Evolutionary conservation across 352 stramenopile species (phyloP).

Genomic region (Globisporangium camurandrum): DNA sequence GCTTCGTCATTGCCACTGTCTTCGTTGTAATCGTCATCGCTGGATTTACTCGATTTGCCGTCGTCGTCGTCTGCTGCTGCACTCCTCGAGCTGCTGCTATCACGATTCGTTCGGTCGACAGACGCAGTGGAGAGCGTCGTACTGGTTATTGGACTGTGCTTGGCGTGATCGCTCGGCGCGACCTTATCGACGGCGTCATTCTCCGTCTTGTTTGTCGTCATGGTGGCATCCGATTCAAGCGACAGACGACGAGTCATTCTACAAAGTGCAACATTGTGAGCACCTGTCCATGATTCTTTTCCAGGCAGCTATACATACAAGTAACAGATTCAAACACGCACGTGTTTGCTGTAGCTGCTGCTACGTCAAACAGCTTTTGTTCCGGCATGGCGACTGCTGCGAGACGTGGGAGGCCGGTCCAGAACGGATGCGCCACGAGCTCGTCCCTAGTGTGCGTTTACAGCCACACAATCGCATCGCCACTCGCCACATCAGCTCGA

Average conservation of each 20-base stretch:
- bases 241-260: neutral
- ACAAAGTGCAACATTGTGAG: neutral
- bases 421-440: slow-evolving; percentile 66
- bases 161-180: neutral
- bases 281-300: too few species aligned
- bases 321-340: neutral
- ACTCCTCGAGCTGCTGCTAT: slow-evolving; percentile 15
- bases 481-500: neutral
- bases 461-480: neutral
- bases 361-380: slow-evolving; percentile 53
- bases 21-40: neutral
- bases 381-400: slow-evolving; percentile 32
- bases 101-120: neutral
- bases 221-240: too few species aligned
- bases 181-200: neutral
- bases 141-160: neutral
- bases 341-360: slow-evolving; percentile 3
- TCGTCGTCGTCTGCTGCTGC: slow-evolving; percentile 1
- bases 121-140: neutral
- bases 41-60: neutral
- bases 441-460: slow-evolving; percentile 33
- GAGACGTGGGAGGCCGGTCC: slow-evolving; percentile 23
- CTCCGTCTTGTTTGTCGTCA: too few species aligned
- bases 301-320: neutral
- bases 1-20: neutral